Conservation (phyloP, 2,329 filamentous ascomycete species). For the Apiospora marii region DNA sequence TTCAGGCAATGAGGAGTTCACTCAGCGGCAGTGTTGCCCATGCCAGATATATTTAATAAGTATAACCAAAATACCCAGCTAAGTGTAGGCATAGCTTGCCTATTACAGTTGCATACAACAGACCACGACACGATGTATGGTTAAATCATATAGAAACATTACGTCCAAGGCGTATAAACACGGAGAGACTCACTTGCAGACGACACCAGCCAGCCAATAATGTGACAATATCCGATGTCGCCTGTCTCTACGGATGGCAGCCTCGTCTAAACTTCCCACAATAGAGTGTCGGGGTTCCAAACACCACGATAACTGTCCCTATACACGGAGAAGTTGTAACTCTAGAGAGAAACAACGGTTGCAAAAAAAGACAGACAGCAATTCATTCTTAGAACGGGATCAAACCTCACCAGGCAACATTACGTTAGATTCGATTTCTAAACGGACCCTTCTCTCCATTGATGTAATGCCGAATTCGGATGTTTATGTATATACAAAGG, state of each 20-base stretch:
- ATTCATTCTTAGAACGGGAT: no score
- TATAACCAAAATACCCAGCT: no score
- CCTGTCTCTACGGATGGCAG: not conserved
- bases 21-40: no score
- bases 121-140: not conserved
- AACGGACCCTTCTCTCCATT: constrained; percentile 11
- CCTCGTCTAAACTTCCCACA: not conserved
- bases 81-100: no score
- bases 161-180: not conserved
- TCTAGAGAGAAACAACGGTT: not conserved
- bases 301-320: not conserved
- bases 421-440: not conserved
- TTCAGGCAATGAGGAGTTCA: no score
- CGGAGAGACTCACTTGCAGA: not conserved
- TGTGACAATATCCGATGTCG: not conserved
- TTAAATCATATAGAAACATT: not conserved
- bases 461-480: constrained; percentile 15
- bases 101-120: no score
- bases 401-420: not conserved
- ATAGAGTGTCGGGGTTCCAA: not conserved
- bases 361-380: not conserved
- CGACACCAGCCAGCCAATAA: not conserved
- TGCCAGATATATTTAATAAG: no score
- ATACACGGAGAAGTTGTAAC: not conserved
- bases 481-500: constrained; percentile 22